phyloP scores from a whole-genome alignment of 331 rosid species.

The Ulmus americana region DNA sequence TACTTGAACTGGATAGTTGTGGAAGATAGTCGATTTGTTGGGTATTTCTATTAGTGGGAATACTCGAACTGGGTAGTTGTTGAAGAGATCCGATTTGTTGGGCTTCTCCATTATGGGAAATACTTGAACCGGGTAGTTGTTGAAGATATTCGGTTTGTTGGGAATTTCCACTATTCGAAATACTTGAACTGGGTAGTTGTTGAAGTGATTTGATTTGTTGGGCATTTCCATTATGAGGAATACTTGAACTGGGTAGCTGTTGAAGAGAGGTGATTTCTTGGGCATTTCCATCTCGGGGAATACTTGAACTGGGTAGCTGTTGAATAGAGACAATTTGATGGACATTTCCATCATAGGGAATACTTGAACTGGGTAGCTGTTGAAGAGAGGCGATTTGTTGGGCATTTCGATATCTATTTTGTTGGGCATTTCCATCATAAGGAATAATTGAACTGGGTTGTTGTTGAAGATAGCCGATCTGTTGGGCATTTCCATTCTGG shows the following conservation, averaged over 20 bases:
- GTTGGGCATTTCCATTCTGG: conserved; percentile 3
- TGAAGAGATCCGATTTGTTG: not conserved
- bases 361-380: not conserved
- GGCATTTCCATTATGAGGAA: not conserved
- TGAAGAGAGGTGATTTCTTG: not conserved
- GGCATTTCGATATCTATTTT: not conserved
- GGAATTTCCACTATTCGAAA: not conserved
- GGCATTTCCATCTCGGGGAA: not conserved
- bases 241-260: not conserved
- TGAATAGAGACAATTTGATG: too few species aligned
- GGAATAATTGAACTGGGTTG: not conserved
- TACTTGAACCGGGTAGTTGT: too few species aligned
- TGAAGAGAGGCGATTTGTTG: not conserved
- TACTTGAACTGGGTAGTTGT: too few species aligned
- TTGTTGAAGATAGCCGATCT: not conserved
- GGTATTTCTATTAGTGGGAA: not conserved
- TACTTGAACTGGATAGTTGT: too few species aligned
- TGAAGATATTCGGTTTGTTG: too few species aligned
- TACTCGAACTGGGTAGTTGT: not conserved
- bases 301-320: too few species aligned
- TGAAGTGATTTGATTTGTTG: too few species aligned
- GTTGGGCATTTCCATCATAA: not conserved
- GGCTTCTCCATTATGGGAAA: not conserved
- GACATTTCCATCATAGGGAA: not conserved
- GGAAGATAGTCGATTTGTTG: too few species aligned